These are phyloP conservation scores for Yamadazyma epiphylla DNA, from an alignment of 1,139 yeast species.

Conservation along the genomic window DNA sequence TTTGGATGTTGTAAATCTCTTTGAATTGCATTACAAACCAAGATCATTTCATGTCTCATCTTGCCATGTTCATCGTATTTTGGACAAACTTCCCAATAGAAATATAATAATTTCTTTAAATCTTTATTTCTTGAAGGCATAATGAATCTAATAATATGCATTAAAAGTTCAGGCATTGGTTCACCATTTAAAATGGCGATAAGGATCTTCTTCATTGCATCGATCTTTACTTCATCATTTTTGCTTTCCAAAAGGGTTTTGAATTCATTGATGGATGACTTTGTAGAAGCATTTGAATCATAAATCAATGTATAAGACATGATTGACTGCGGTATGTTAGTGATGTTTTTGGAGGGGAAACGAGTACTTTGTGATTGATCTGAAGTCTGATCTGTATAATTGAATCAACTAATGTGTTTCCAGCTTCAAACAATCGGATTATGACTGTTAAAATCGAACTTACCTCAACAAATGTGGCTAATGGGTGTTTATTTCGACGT, in stretches of 20 bases:
- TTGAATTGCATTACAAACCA: conserved; percentile 96
- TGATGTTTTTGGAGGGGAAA: not conserved
- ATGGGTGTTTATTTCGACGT: conserved; percentile 13
- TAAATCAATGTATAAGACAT: conserved; percentile 67
- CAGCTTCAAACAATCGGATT: no score
- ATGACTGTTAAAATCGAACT: no score
- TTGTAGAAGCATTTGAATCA: conserved; percentile 70
- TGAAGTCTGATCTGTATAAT: no score
- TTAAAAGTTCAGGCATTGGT: conserved; percentile 88
- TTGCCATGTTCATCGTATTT: conserved; percentile 85
- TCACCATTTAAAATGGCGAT: conserved; percentile 90
- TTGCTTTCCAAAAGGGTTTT: conserved; percentile 83
- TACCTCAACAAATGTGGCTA: not conserved
- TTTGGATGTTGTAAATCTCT: conserved; percentile 98
- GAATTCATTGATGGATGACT: conserved; percentile 73
- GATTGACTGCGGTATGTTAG: conserved; percentile 3
- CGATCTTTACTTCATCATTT: conserved; percentile 80
- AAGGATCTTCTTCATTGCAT: conserved; percentile 84
- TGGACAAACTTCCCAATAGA: conserved; percentile 98
- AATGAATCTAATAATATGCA: conserved; percentile 95
- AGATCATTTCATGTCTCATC: conserved; percentile 96
- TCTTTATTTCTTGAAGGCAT: conserved; percentile 94
- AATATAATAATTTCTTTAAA: conserved; percentile 86
- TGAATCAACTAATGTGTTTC: no score
- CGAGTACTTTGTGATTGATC: no score